Base-by-base conservation (phyloP, 371 early-diverging fungal genomes). In the Mucor piriformis region DNA sequence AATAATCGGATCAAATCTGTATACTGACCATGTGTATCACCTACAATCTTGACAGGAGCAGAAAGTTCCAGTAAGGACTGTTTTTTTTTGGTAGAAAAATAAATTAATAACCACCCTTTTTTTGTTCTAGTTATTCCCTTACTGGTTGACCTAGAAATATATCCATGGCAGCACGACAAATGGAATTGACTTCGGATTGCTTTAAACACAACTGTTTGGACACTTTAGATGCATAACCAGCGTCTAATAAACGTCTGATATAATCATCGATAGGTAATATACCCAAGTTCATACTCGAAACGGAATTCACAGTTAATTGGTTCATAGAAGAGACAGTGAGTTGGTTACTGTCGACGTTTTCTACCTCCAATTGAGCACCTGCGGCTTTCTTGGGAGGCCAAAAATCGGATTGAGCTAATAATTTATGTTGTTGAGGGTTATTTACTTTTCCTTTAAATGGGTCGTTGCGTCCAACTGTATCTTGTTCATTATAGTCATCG, bases 21-120 rank as follows among this genome's bases (percentile, higher is more conserved):
- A 67, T 88, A 90, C 83, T 97, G 98, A n/a, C 98, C 96, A 71
- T 98, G 96, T 33, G 96, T 94, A 69, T 98, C 97, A 49, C 95
- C 91, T 58, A 84, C 92, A 87, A 99, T 93, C 70, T 97, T 97
- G 63, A 98, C 94, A 44, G 98, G 96, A 13, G 98, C 92, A 29
- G 92, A 89, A 50, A 99, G 81, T 75, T 98, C 98, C 29, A 99
- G 78, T 50, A 99, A 83, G 5, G 95, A 88, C 77, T 76, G 13
- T 53, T 13, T 20, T 18, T 2, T 24, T n/a, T 4, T n/a, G n/a
- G n/a, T n/a, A n/a, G n/a, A n/a, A n/a, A n/a, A n/a, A n/a, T n/a
- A n/a, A n/a, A n/a, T n/a, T n/a, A n/a, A n/a, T n/a, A n/a, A n/a
- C n/a, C 37, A 6, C 37, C 12, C 37, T 37, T 12, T 37, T 16